Base-by-base conservation (phyloP, 257 asterid species). In the Capsicum chinense region DNA sequence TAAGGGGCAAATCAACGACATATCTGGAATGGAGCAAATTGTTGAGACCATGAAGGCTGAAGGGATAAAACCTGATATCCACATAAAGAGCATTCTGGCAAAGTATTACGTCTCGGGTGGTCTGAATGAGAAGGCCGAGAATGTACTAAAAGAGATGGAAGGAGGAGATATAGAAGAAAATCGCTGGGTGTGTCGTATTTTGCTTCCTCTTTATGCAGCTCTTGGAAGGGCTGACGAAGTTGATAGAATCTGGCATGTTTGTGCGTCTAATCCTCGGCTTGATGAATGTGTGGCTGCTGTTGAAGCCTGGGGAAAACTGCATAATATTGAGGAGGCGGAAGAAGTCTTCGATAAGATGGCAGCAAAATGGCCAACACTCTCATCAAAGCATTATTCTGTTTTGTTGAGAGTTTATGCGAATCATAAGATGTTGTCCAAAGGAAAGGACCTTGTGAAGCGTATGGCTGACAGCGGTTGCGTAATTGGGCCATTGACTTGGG, bases 141-240 rank as follows among this genome's bases (percentile, higher is more conserved):
- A 88, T 26, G 11, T 94, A 37, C 62, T 94, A 86, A 90, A 90
- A 86, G 97, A 90, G 88, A 85, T 95, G 82, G 98, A 94, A 89
- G 95, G 92, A 66, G 89, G 14, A 33, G 85, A 85, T 85, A 16
- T 84, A 63, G 80, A 26, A 42, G 86, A 88, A 79, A 92, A 88
- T 54, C 97, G 92, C 60, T 84, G 90, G 92, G 88, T 84, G 17
- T 85, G 86, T 84, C 88, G 14, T 19, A 26, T 44, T 54, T 67
- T 94, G 82, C 91, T 95, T 79, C 93, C 94, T 64, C 89, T 93
- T 60, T 95, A 95, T 79, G 99, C 99, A 57, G 87, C 90, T 76
- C 91, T 94, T 11, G 94, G 94, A 42, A 89, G 79, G 84, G 93
- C 82, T 0, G 89, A 91, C 57, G 97, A 92, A 71, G 99, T 95